Evolutionary conservation across 768 basidiomycete genomes (phyloP).

Genomic region (Boletus rubescentipes): DNA sequence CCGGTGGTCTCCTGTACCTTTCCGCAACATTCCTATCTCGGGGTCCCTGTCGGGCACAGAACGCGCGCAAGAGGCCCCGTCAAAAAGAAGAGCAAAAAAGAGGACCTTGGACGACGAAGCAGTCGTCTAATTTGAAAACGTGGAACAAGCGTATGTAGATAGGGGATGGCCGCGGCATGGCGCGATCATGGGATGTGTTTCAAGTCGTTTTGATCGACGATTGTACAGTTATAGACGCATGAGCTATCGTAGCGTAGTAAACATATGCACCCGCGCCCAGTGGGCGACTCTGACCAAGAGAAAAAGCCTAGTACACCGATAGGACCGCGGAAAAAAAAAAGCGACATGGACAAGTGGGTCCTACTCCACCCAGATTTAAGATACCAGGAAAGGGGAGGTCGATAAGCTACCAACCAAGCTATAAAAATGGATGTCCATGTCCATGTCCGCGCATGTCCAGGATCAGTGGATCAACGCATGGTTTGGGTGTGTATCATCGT

Average conservation of each 20-base stretch:
- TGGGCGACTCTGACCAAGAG: neutral
- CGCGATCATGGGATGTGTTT: neutral
- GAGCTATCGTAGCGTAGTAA: neutral
- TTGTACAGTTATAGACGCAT: neutral
- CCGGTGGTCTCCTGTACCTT: neutral
- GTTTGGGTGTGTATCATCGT: neutral
- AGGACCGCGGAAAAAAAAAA: neutral
- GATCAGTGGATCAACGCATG: constrained; percentile 6
- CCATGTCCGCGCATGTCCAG: neutral
- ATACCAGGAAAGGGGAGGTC: neutral
- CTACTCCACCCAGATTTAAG: neutral
- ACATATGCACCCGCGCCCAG: neutral
- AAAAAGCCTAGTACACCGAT: neutral
- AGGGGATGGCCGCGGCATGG: neutral
- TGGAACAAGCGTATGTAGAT: neutral
- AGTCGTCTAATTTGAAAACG: neutral
- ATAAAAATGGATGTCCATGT: constrained; percentile 11
- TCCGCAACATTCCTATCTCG: neutral
- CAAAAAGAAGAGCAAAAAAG: neutral
- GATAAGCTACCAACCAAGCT: constrained; percentile 19
- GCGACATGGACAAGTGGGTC: neutral
- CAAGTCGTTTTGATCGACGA: neutral
- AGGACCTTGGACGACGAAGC: neutral
- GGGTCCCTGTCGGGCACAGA: neutral
- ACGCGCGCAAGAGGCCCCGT: neutral